Base-by-base conservation (phyloP, 345 rosid species). In the Sonneratia caseolaris region DNA sequence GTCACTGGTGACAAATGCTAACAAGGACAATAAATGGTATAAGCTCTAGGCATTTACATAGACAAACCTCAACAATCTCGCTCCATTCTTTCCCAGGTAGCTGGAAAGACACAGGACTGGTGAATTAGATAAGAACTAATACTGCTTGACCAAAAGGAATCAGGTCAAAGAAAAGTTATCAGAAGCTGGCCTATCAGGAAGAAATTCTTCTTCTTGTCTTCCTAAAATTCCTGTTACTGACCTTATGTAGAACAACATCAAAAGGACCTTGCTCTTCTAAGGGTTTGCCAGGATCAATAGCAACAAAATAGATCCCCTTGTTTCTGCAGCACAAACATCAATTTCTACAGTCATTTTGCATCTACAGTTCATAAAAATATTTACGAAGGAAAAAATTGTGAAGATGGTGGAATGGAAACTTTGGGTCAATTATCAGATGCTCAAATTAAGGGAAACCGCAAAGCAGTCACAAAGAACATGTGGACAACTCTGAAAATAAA, bases 211-310 rank as follows among this genome's bases (percentile, higher is more conserved):
- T 11, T 15, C 18, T 7, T 62, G 13, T 27, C 19, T 62, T 62
- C 38, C 66, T 37, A 40, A 36, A 57, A 38, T 35, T 66, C 65
- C 47, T 45, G 38, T 22, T 65, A 80, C 87, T 74, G 75, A 93
- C 98, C 97, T 94, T 94, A 74, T 94, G 98, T 82, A 94, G 78
- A 56, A 94, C 84, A 53, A 91, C 83, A 76, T 94, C 95, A 79
- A 94, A 94, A 71, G 98, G 98, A 13, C 96, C 98, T 84, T 94
- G 97, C 77, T 90, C 97, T 68, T 88, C 77, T 57, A 94, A 81
- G 16, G 95, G 89, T 70, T 80, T 80, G 70, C 75, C 78, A 75
- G 51, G 75, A 85, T 91, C 97, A 56, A 94, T 86, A 72, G 98
- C 88, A 67, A 86, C 85, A 71, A 91, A 90, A 68, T 71, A 65